A percentile compares a stretch with the other conserved stretches of the same genome.
Conservation (phyloP, 129 eudicot genomes). For the Artemisia argyi region DNA sequence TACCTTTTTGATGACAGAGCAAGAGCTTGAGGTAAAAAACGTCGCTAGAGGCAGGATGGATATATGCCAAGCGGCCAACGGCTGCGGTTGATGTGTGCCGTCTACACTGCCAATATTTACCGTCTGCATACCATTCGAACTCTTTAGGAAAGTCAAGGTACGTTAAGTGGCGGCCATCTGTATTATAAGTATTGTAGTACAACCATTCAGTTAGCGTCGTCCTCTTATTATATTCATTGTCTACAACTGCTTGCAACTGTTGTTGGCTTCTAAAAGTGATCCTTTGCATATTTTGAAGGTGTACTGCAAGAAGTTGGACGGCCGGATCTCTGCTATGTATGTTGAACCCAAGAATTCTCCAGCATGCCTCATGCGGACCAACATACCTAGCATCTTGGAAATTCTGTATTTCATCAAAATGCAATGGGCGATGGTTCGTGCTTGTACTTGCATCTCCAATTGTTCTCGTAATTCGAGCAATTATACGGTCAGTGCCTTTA, state of each 20-base stretch:
- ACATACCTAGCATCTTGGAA: background rate
- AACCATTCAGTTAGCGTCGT: no score
- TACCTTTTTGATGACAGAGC: background rate
- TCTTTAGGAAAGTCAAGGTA: no score
- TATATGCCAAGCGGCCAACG: background rate
- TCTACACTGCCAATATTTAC: background rate
- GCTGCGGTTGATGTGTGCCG: background rate
- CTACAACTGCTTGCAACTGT: no score
- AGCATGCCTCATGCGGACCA: background rate
- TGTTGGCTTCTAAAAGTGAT: no score
- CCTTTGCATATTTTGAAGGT: conserved; percentile 18
- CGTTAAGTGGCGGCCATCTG: no score
- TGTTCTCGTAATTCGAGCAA: no score
- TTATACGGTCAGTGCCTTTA: background rate
- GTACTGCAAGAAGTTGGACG: conserved; percentile 6
- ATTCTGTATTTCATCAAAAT: background rate
- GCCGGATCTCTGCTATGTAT: background rate
- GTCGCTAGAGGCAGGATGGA: background rate
- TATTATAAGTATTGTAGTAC: no score
- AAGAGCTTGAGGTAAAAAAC: background rate
- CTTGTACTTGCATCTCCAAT: background rate
- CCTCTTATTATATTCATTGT: no score
- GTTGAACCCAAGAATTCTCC: no score
- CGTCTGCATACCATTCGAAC: background rate
- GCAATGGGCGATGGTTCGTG: background rate